Evolutionary conservation across 345 rosid genomes (phyloP).

Genomic region (Corchorus olitorius): DNA sequence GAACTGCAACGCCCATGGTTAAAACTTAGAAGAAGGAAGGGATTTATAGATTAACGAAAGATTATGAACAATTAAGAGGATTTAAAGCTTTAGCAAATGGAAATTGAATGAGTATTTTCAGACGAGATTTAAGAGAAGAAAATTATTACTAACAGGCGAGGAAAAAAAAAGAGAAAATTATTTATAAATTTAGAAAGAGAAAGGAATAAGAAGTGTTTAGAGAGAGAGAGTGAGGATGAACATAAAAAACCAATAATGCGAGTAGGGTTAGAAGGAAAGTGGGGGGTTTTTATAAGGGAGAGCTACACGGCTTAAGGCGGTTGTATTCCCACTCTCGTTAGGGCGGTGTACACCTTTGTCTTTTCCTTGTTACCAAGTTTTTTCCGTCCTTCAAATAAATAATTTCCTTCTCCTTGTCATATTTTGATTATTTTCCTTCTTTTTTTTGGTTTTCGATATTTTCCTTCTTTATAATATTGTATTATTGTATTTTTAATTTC

Average conservation of each 20-base stretch:
- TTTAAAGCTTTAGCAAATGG: not conserved
- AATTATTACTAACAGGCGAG: not conserved
- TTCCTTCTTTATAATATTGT: too few relatives aligned
- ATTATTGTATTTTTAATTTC: too few relatives aligned
- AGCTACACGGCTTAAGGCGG: not conserved
- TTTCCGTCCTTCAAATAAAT: too few relatives aligned
- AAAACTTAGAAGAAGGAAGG: not conserved
- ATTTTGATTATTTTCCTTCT: too few relatives aligned
- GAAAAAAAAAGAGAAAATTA: not conserved
- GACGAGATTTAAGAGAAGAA: not conserved
- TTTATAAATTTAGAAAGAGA: not conserved
- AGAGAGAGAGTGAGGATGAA: too few relatives aligned
- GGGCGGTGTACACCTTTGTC: not conserved
- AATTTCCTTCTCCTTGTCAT: too few relatives aligned
- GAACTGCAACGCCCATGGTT: conserved; percentile 70
- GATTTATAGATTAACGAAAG: not conserved
- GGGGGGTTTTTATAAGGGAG: too few relatives aligned
- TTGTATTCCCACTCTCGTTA: not conserved
- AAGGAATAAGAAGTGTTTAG: too few relatives aligned
- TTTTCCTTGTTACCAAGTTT: not conserved
- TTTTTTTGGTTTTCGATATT: too few relatives aligned
- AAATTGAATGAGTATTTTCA: not conserved
- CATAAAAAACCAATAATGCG: too few relatives aligned
- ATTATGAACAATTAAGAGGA: not conserved
- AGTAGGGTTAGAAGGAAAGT: too few relatives aligned